Percentiles rank a stretch among this genome's conserved stretches.
These are phyloP conservation scores for Xylogone sp. DNA, from an alignment of 2,329 filamentous ascomycete genomes.

Conservation along the genomic window DNA sequence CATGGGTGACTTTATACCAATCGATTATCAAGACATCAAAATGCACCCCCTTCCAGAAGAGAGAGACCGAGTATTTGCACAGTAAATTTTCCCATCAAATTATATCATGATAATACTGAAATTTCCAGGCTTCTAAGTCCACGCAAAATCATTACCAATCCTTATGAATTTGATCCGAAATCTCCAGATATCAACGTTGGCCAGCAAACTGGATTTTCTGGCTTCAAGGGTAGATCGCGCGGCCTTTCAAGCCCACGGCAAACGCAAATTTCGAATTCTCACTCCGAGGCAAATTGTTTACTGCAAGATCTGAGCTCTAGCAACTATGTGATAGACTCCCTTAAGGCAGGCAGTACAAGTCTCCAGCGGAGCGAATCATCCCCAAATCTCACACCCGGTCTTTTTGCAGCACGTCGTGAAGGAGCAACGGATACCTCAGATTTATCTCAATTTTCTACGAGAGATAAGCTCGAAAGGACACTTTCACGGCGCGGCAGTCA, in stretches of 20 bases:
- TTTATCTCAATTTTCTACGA: background rate
- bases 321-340: background rate
- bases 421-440: background rate
- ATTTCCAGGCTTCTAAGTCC: background rate
- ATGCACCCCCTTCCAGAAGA: constrained; percentile 1
- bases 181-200: constrained; percentile 11
- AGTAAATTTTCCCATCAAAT: background rate
- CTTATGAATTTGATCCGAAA: constrained; percentile 24
- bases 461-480: background rate
- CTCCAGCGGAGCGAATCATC: background rate
- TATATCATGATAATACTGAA: background rate
- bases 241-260: constrained; percentile 10
- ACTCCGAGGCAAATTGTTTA: constrained; percentile 14
- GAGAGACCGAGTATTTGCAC: background rate
- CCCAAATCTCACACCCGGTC: constrained; percentile 5
- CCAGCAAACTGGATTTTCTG: constrained; percentile 19
- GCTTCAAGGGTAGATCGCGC: constrained; percentile 15
- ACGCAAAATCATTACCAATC: background rate
- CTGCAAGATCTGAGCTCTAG: background rate
- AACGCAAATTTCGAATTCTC: constrained; percentile 18
- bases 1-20: constrained; percentile 22
- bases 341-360: background rate
- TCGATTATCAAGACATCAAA: constrained; percentile 7
- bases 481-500: background rate
- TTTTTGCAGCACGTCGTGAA: background rate